A percentile compares a stretch with the other conserved stretches of the same genome.
These are phyloP conservation scores for Bipolaris sorokiniana DNA, from an alignment of 2,329 filamentous ascomycete species.

Conservation along the genomic window DNA sequence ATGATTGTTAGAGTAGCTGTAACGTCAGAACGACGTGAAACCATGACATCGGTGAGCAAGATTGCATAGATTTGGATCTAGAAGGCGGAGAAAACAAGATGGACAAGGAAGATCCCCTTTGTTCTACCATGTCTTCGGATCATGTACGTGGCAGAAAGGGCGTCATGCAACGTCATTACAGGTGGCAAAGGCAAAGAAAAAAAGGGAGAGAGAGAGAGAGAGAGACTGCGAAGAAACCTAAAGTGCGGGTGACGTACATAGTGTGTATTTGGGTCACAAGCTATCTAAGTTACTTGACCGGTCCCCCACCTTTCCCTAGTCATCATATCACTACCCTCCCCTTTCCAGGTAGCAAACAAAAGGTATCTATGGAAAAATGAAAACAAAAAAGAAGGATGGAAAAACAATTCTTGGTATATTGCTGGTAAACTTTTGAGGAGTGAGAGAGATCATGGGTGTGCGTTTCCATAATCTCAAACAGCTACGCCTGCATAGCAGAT, in stretches of 20 bases:
- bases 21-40: too few species aligned
- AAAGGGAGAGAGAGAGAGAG: background rate
- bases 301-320: background rate
- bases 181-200: background rate
- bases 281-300: background rate
- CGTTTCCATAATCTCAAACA: background rate
- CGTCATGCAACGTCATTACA: background rate
- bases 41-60: too few species aligned
- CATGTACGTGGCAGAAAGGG: background rate
- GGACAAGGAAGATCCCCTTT: too few species aligned
- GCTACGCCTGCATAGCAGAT: conserved; percentile 11
- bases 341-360: background rate
- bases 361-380: conserved; percentile 1
- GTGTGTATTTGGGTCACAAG: background rate
- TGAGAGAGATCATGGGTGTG: background rate
- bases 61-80: too few species aligned
- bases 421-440: conserved; percentile 4
- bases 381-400: background rate
- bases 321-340: background rate
- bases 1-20: too few species aligned
- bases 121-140: too few species aligned
- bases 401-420: conserved; percentile 8
- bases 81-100: too few species aligned
- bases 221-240: background rate
- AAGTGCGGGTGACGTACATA: background rate